Conservation (phyloP, 2,329 filamentous ascomycete species). For the Venturia asperata region DNA sequence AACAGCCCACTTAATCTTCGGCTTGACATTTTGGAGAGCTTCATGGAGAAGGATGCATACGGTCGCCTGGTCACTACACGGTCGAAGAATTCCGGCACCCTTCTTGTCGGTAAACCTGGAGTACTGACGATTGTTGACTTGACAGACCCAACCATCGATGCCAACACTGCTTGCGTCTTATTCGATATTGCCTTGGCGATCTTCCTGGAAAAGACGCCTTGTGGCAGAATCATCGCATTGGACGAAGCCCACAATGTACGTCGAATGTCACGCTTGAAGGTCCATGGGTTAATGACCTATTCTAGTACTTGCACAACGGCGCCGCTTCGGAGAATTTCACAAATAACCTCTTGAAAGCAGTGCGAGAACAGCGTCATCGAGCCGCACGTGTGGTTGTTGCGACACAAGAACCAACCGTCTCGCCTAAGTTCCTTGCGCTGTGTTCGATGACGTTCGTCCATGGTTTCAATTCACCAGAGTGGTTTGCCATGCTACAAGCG, state of each 20-base stretch:
- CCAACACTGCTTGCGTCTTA: constrained; percentile 59
- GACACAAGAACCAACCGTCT: constrained; percentile 70
- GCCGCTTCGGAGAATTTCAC: constrained; percentile 13
- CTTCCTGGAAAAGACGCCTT: constrained; percentile 51
- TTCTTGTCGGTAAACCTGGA: constrained; percentile 36
- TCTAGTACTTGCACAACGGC: constrained; percentile 9
- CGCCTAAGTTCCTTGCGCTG: constrained; percentile 59
- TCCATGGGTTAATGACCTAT: no score
- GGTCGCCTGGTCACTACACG: no score
- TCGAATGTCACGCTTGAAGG: neutral
- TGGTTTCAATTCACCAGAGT: constrained; percentile 60
- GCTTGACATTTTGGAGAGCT: constrained; percentile 57
- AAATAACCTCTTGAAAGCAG: constrained; percentile 12
- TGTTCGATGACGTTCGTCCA: constrained; percentile 68
- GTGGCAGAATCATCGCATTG: constrained; percentile 56
- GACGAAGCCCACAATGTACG: constrained; percentile 70
- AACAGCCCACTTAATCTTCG: constrained; percentile 50
- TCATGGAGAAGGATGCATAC: no score
- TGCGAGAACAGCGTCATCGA: constrained; percentile 58
- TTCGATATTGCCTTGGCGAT: constrained; percentile 65
- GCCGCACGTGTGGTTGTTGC: constrained; percentile 62
- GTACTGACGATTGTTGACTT: constrained; percentile 63
- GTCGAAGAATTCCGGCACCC: no score
- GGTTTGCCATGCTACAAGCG: constrained; percentile 44
- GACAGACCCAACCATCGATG: constrained; percentile 62